Evolutionary conservation across 768 basidiomycete species (phyloP).

Genomic region (Rhizopogon rudus): DNA sequence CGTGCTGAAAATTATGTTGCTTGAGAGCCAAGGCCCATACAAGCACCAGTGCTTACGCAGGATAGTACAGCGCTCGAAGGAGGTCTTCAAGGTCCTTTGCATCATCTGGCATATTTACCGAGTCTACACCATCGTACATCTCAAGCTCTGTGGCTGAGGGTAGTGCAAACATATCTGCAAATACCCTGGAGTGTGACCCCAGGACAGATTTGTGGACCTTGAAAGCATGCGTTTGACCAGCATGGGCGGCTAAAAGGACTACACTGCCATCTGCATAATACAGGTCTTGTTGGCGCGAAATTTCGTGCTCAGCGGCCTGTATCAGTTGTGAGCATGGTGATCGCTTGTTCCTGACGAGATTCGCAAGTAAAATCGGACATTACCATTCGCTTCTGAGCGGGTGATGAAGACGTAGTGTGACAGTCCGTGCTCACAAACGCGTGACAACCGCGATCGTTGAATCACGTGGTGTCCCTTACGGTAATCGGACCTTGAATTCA

Average conservation of each 20-base stretch:
- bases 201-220: conserved; percentile 27
- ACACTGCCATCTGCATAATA: background rate
- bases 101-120: conserved; percentile 8
- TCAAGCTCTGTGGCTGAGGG: conserved; percentile 1
- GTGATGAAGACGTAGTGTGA: conserved; percentile 2
- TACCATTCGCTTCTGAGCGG: background rate
- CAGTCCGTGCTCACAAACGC: conserved; percentile 19
- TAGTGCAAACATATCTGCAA: conserved; percentile 24
- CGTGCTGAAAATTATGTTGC: background rate
- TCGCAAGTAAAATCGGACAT: background rate
- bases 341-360: background rate
- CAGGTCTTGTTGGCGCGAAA: background rate
- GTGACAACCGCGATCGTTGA: conserved; percentile 32
- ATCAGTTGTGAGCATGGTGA: no score
- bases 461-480: conserved; percentile 22
- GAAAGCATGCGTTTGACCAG: conserved; percentile 11
- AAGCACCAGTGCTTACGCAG: conserved; percentile 1
- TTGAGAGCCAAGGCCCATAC: conserved; percentile 1
- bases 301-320: background rate
- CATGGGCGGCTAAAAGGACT: background rate
- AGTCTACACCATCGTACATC: conserved; percentile 9
- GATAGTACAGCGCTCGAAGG: conserved; percentile 7
- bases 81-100: conserved; percentile 7
- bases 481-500: conserved; percentile 30
- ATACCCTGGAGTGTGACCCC: conserved; percentile 22